Evolutionary conservation across 257 asterid species (phyloP).

Genomic region (Verbena officinalis): DNA sequence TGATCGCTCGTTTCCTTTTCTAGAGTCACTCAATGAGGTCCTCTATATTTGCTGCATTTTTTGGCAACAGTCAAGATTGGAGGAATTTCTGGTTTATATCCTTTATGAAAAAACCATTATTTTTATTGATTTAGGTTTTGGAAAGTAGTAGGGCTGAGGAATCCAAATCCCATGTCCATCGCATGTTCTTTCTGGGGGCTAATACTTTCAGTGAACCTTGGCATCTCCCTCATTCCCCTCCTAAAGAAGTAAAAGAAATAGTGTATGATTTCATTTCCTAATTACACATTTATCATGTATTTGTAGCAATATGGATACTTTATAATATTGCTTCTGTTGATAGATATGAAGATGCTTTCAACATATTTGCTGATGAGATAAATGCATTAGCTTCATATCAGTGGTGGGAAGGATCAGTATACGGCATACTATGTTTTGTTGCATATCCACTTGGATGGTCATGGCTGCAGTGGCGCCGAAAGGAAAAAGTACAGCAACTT

Average conservation of each 20-base stretch:
- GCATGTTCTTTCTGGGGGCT: conserved; percentile 83
- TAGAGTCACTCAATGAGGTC: conserved; percentile 94
- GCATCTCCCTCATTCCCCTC: conserved; percentile 90
- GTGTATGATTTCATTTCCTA: conserved; percentile 58
- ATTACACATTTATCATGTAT: conserved; percentile 11
- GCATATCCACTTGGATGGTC: conserved; percentile 90
- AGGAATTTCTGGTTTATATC: conserved; percentile 18
- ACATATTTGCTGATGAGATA: conserved; percentile 79
- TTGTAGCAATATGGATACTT: conserved; percentile 9
- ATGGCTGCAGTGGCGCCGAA: conserved; percentile 85
- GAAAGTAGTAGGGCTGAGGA: conserved; percentile 87
- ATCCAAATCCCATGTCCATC: conserved; percentile 81
- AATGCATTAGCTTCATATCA: conserved; percentile 81
- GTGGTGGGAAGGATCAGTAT: conserved; percentile 95
- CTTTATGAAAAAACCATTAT: conserved; percentile 17
- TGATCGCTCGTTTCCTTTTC: conserved; percentile 86
- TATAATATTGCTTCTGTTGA: too few species aligned
- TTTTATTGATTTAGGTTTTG: conserved; percentile 57
- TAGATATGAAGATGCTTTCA: conserved; percentile 93
- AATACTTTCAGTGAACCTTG: conserved; percentile 88
- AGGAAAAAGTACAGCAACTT: conserved; percentile 71
- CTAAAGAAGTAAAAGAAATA: conserved; percentile 79
- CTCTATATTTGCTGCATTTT: conserved; percentile 20
- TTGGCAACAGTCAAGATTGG: conserved; percentile 23
- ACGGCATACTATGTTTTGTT: conserved; percentile 60